A percentile compares a stretch with the other conserved stretches of the same genome.
These are phyloP conservation scores for Nigrospora oryzae DNA, from an alignment of 2,329 filamentous ascomycete genomes.

Conservation along the genomic window DNA sequence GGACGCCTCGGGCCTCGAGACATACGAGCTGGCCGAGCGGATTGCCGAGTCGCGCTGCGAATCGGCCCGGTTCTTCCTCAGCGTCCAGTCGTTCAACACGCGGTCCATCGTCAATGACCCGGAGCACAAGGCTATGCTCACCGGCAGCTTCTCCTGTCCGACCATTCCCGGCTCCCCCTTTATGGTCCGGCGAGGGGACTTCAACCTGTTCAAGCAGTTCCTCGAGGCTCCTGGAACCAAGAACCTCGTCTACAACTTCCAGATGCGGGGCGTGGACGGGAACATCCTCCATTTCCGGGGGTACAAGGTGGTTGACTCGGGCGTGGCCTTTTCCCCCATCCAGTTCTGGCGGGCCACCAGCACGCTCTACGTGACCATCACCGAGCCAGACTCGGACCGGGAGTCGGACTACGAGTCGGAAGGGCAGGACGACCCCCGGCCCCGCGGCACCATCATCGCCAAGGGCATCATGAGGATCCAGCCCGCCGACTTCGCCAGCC, in stretches of 20 bases:
- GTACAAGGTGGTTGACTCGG: constrained; percentile 54
- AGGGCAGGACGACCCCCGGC: constrained; percentile 27
- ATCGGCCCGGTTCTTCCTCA: constrained; percentile 50
- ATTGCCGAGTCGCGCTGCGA: constrained; percentile 45
- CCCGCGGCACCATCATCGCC: constrained; percentile 37
- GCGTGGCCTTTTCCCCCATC: constrained; percentile 44
- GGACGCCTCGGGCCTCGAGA: constrained; percentile 24
- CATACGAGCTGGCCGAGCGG: constrained; percentile 44
- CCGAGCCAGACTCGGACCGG: constrained; percentile 21
- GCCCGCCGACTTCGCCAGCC: constrained; percentile 42
- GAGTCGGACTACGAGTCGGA: constrained; percentile 14
- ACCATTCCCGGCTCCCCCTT: constrained; percentile 48
- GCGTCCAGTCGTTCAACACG: constrained; percentile 46
- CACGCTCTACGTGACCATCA: constrained; percentile 54
- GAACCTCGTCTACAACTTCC: constrained; percentile 54
- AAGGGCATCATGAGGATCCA: constrained; percentile 51
- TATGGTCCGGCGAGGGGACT: constrained; percentile 48
- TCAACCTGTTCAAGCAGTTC: constrained; percentile 48
- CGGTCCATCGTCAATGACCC: constrained; percentile 34
- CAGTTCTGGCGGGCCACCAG: constrained; percentile 55
- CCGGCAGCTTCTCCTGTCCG: constrained; percentile 50
- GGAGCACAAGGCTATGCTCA: constrained; percentile 43
- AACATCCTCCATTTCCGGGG: constrained; percentile 49
- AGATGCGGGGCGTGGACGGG: constrained; percentile 46
- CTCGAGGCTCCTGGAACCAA: constrained; percentile 44